A percentile compares a stretch with the other conserved stretches of the same genome.
These are phyloP conservation scores for Coccinonectria pachysandricola DNA, from an alignment of 2,329 filamentous ascomycete genomes.

Conservation along the genomic window DNA sequence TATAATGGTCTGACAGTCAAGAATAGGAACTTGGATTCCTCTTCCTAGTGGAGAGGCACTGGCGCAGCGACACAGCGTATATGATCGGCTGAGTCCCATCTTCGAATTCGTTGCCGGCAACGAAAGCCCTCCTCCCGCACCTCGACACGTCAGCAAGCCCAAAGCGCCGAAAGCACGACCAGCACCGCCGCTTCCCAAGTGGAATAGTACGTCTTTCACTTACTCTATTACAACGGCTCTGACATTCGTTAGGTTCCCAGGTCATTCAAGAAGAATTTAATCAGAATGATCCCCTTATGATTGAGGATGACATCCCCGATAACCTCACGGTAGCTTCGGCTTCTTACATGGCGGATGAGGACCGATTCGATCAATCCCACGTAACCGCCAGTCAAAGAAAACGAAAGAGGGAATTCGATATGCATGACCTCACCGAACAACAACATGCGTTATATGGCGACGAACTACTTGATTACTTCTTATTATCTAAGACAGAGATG, in stretches of 20 bases:
- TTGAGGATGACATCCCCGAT: slow-evolving; percentile 73
- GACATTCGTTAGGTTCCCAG: slow-evolving; percentile 7
- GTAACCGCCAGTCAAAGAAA: slow-evolving; percentile 54
- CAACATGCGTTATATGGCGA: slow-evolving; percentile 89
- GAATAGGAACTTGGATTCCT: slow-evolving; percentile 95
- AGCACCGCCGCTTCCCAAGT: slow-evolving; percentile 51
- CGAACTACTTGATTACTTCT: slow-evolving; percentile 89
- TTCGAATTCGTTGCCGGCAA: slow-evolving; percentile 83
- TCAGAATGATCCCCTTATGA: slow-evolving; percentile 48
- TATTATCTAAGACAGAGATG: slow-evolving; percentile 72
- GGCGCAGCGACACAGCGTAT: slow-evolving; percentile 77
- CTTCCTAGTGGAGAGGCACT: slow-evolving; percentile 70
- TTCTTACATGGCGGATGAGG: slow-evolving; percentile 77
- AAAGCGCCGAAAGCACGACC: slow-evolving; percentile 54
- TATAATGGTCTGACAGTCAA: no score
- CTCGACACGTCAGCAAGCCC: slow-evolving; percentile 82
- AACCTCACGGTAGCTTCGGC: slow-evolving; percentile 75
- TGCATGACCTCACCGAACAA: slow-evolving; percentile 60
- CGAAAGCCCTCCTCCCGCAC: slow-evolving; percentile 83
- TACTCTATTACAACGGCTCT: no score
- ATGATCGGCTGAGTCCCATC: slow-evolving; percentile 73
- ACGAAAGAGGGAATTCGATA: slow-evolving; percentile 60
- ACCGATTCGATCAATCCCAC: slow-evolving; percentile 61
- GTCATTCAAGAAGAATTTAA: slow-evolving; percentile 51
- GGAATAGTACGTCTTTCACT: slow-evolving; percentile 25